A percentile compares a stretch with the other conserved stretches of the same genome.
Conservation (phyloP, 768 basidiomycete genomes). For the Leucogyrophana mollusca region DNA sequence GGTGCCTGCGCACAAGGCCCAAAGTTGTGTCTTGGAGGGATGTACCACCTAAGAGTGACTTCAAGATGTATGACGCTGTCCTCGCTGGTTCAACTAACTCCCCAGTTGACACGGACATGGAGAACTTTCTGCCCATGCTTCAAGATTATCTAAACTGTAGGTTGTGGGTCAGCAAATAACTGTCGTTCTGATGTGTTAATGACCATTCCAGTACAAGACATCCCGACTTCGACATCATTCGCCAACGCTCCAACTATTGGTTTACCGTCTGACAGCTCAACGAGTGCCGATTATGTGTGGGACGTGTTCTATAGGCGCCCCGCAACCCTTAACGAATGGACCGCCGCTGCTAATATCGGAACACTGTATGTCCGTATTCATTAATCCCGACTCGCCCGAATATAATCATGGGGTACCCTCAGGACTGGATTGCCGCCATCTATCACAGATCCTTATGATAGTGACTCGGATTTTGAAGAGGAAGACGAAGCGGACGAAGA, state of each 20-base stretch:
- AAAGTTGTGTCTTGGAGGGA: conserved; percentile 56
- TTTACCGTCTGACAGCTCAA: neutral
- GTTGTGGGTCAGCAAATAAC: conserved; percentile 15
- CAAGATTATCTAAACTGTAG: conserved; percentile 68
- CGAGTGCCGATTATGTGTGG: conserved; percentile 73
- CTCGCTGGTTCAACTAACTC: conserved; percentile 34
- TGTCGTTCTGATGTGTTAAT: neutral
- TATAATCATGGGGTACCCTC: neutral
- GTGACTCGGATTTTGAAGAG: conserved; percentile 61
- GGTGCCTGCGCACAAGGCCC: conserved; percentile 39
- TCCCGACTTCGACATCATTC: conserved; percentile 10
- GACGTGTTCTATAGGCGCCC: conserved; percentile 80
- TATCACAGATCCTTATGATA: conserved; percentile 53
- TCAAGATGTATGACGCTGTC: conserved; percentile 76
- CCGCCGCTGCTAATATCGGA: conserved; percentile 53
- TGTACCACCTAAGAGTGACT: conserved; percentile 37
- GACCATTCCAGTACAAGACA: conserved; percentile 23
- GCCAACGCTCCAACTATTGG: neutral
- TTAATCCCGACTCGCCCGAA: neutral
- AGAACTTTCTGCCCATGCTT: conserved; percentile 76
- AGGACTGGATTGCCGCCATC: conserved; percentile 68
- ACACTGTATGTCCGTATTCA: conserved; percentile 50
- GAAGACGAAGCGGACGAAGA: conserved; percentile 83
- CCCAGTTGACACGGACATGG: conserved; percentile 59
- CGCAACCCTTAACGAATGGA: conserved; percentile 58